phyloP scores from a whole-genome alignment of 2,329 filamentous ascomycete genomes.

The Aspergillus unguis region DNA sequence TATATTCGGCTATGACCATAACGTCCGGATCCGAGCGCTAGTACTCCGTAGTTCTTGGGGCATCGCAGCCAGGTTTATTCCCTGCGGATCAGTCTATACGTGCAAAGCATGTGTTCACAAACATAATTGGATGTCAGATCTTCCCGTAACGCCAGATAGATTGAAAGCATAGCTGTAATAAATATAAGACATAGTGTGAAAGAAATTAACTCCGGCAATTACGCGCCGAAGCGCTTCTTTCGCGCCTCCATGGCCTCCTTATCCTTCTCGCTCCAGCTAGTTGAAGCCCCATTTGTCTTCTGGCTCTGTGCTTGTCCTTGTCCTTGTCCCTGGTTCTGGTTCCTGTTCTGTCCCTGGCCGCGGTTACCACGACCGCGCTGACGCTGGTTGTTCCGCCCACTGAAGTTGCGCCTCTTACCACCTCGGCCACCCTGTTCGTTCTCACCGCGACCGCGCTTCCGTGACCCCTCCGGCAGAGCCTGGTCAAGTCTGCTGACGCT shows the following conservation, averaged over 20 bases:
- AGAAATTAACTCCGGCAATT: slow-evolving; percentile 1
- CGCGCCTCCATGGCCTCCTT: slow-evolving; percentile 44
- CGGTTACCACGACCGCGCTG: slow-evolving; percentile 20
- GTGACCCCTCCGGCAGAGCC: slow-evolving; percentile 41
- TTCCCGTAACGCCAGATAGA: slow-evolving; percentile 8
- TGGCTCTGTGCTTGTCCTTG: slow-evolving; percentile 16
- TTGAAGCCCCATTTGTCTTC: slow-evolving; percentile 19
- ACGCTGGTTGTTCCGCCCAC: slow-evolving; percentile 31
- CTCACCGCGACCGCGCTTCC: slow-evolving; percentile 39
- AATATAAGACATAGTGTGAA: slow-evolving; percentile 6
- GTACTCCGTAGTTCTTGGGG: no score
- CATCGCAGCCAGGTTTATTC: no score
- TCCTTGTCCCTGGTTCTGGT: slow-evolving; percentile 20
- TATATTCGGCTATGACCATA: no score
- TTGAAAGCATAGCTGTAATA: slow-evolving; percentile 8
- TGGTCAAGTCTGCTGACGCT: slow-evolving; percentile 45
- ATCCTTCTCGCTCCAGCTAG: slow-evolving; percentile 41
- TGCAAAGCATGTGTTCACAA: no score
- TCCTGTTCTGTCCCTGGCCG: slow-evolving; percentile 1
- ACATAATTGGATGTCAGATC: slow-evolving; percentile 4
- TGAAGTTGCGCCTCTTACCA: slow-evolving; percentile 41
- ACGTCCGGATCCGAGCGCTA: no score
- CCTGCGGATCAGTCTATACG: no score
- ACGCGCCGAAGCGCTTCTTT: slow-evolving; percentile 45
- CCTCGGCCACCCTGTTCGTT: slow-evolving; percentile 39